Evolutionary conservation across 1,284 basidiomycete species (phyloP).

Genomic region (Cryptococcus wingfieldii): DNA sequence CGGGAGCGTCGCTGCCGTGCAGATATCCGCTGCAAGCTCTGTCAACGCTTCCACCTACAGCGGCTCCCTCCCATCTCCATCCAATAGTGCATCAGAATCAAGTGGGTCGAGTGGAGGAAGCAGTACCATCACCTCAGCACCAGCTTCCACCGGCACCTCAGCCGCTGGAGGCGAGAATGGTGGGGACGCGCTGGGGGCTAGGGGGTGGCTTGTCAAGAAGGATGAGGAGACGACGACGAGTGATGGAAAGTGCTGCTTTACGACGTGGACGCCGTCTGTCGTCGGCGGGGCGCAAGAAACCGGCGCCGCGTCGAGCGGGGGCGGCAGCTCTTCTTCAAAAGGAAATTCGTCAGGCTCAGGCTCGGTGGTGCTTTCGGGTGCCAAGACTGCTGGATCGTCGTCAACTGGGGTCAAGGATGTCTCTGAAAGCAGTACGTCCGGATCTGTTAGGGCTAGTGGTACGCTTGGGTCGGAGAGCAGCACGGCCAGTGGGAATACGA

Average conservation of each 20-base stretch:
- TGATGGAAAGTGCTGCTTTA: conserved; percentile 34
- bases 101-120: neutral
- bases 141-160: neutral
- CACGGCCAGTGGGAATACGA: neutral
- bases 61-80: neutral
- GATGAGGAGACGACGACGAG: conserved; percentile 19
- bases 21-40: neutral
- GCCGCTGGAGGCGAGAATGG: neutral
- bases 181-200: conserved; percentile 3
- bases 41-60: neutral
- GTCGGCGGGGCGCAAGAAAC: conserved; percentile 14
- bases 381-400: conserved; percentile 1
- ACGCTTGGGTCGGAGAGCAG: neutral
- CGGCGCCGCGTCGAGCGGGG: neutral
- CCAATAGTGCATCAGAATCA: neutral
- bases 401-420: neutral
- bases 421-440: neutral
- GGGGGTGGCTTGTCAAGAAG: conserved; percentile 1
- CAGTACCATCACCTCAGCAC: neutral
- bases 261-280: conserved; percentile 31
- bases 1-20: neutral
- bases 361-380: neutral
- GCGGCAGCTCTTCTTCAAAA: neutral
- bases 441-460: neutral
- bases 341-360: neutral